Base-by-base conservation (phyloP, 2,329 filamentous ascomycete genomes). In the Alternaria sp. region DNA sequence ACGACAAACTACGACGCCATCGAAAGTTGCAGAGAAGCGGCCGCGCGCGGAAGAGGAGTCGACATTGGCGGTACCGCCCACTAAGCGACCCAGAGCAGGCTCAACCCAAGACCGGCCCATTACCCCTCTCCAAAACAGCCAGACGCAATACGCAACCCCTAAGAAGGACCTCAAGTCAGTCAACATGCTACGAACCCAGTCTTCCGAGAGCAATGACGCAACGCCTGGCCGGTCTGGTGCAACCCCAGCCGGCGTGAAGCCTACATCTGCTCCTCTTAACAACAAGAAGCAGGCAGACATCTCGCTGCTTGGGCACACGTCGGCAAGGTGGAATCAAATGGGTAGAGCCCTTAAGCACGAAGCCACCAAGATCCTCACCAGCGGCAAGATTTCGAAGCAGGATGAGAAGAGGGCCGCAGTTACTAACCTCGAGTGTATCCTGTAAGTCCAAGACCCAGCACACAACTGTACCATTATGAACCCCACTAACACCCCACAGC, bases 281-380 rank as follows among this genome's bases (percentile, higher is more conserved):
- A 70, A 62, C 21, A 76, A 73, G 59, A 77, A 76, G 52, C 73
- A 72, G 50, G 69, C 74, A 4, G 76, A 79, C 10, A 77, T 79
- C 5, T 69, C 78, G 13, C 67, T 78, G 1, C 79, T 82, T 64
- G 77, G 77, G 8, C 71, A 77, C 1, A 76, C 79, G 19, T 82
- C 81, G 13, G 75, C 74, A 54, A 81, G 80, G 30, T 69, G 82
- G 46, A 81, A 82, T 40, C 74, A 70, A 4, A 75, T 82, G 57
- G 83, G 83, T 10, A 79, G 81, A 8, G 76, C 80, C 2, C 72
- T 85, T n/a, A 85, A 85, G 71, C 82, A 84, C 57, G 79, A 82
- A 52, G 78, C 79, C 3, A 75, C 79, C 44, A 80, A 79, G 56
- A 75, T 82, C 55, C 70, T 77, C 44, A 67, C 49, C 1, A 70